phyloP scores from a whole-genome alignment of 139 green algal species.

The Trebouxia sp. region DNA sequence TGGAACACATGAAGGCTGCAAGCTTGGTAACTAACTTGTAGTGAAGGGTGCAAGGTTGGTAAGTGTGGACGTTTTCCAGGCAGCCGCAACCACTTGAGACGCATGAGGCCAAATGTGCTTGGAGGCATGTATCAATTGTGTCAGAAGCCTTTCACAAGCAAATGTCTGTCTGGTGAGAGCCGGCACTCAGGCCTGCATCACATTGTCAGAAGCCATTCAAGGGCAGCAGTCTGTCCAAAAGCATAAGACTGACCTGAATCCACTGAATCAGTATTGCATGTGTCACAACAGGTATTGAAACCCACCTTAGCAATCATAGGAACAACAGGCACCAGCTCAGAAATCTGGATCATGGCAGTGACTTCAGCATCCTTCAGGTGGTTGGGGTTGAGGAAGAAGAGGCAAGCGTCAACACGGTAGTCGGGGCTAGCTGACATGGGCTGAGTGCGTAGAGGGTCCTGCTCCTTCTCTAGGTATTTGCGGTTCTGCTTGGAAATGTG shows the following conservation, averaged over 20 bases:
- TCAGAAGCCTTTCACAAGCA: no score
- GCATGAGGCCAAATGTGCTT: neutral
- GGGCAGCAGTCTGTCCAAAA: no score
- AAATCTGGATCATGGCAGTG: neutral
- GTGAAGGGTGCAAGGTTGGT: neutral
- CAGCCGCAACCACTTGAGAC: neutral
- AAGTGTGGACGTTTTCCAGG: neutral
- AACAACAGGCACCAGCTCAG: constrained; percentile 1
- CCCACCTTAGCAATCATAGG: constrained; percentile 18
- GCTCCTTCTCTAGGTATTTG: neutral
- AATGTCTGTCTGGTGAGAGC: no score
- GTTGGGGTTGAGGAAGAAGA: constrained; percentile 25
- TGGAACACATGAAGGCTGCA: neutral
- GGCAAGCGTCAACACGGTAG: neutral
- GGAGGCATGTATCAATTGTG: no score
- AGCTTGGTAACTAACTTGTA: neutral
- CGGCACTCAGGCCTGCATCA: no score
- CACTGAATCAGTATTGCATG: no score
- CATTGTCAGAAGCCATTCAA: no score
- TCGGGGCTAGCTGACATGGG: neutral
- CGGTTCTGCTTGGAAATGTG: neutral
- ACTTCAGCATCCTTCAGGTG: constrained; percentile 23
- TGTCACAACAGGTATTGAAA: neutral
- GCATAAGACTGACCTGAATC: no score
- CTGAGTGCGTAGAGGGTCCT: neutral